Evolutionary conservation across 192 early-diverging fungal genomes (phyloP), one percentile per base, ranked within the genome.

Genomic region (Backusella mclennaniae): DNA sequence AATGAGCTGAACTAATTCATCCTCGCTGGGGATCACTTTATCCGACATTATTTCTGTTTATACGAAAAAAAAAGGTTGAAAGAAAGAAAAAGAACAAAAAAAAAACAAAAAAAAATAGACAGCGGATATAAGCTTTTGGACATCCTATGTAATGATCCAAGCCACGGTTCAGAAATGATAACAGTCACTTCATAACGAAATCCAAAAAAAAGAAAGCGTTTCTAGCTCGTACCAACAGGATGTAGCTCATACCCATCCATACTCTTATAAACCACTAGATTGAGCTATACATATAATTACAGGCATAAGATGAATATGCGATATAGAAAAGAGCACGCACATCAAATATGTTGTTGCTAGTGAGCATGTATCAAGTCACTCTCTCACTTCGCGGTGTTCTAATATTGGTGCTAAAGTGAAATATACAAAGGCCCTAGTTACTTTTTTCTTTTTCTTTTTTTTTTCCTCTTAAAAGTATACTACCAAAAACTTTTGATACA

Each of bases 1-100:
- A 76, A 90, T 87, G 21, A 77, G 77, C 44, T 72, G 46, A 15
- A 76, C 70, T 19, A 87, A 71, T n/a, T 80, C 80, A 33, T 67
- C 76, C 56, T 84, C 84, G 15, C 67, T 38, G 42, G 84, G 85
- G 14, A 73, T 63, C 9, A 78, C 66, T 66, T 53, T 72, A 11
- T 73, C 75, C 9, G 71, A 67, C 73, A 76, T 82, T 33, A 33
- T 33, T 33, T 33, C 33, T 29, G 4, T n/a, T 4, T 49, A 19
- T 44, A 7, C 29, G 5, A 35, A 66, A 66, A 72, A 67, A 31
- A 11, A 33, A 19, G 21, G 66, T 35, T 76, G 44, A 12, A 33
- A n/a, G 66, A 6, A 33, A 19, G 31, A 67, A 35, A 67, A 35
- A 35, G 26, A 33, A 19, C 33, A 68, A n/a, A 36, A 9, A 38